Evolutionary conservation across 2,329 filamentous ascomycete genomes (phyloP).

Genomic region (Exophiala bonariae): DNA sequence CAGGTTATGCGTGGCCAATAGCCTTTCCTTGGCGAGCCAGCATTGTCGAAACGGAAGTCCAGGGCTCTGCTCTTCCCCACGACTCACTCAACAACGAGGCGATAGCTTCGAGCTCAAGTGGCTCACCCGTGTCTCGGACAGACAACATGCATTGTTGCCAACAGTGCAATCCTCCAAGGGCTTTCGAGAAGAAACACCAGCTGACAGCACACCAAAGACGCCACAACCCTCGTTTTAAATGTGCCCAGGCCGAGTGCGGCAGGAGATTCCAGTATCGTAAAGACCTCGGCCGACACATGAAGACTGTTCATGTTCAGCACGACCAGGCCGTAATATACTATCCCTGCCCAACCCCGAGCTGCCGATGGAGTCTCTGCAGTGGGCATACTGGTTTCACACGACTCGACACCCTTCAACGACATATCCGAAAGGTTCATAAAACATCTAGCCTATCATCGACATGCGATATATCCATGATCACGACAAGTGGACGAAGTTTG

Average conservation of each 20-base stretch:
- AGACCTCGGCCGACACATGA: constrained; percentile 6
- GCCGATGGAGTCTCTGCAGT: neutral
- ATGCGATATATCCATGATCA: no score
- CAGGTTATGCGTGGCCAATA: no score
- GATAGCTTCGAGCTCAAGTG: neutral
- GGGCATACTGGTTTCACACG: neutral
- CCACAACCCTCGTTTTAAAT: constrained; percentile 1
- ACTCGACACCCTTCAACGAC: constrained; percentile 2
- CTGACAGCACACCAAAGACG: constrained; percentile 5
- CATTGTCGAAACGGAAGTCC: neutral
- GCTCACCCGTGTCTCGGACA: neutral
- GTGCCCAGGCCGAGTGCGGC: neutral
- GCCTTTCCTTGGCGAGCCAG: neutral
- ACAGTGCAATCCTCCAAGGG: constrained; percentile 1
- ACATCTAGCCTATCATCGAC: neutral
- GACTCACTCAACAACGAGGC: neutral
- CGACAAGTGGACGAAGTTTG: no score
- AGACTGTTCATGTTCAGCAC: constrained; percentile 4
- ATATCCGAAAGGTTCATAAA: constrained; percentile 1
- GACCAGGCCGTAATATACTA: neutral
- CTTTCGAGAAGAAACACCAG: constrained; percentile 3
- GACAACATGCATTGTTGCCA: neutral
- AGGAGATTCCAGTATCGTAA: constrained; percentile 8
- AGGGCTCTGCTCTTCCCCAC: neutral
- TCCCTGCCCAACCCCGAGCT: neutral